Evolutionary conservation across 169 alveolate species (phyloP), one percentile per base, ranked within the genome.

Genomic region (Eimeria necatrix): DNA sequence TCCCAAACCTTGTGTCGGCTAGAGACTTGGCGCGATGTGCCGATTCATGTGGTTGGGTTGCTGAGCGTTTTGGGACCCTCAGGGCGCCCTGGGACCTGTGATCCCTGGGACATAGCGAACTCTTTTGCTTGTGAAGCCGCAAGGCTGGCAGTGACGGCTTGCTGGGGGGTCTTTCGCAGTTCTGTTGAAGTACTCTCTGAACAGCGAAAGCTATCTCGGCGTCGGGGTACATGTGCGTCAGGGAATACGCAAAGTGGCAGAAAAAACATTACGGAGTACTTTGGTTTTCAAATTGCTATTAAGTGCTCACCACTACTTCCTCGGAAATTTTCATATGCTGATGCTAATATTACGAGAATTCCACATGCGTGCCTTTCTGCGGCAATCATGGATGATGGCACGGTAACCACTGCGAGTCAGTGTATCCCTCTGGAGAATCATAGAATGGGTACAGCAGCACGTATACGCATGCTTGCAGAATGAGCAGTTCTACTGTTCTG

Each of bases 131-230:
- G 16, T 46, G 49, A 74, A 26, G 64, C 86, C 51, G 86, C 64
- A 76, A 2, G 46, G 86, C 48, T 76, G 51, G 86, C 12, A 41
- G 86, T 61, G 51, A 46, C 86, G 86, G 86, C 46, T 48, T 41
- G 64, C 32, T 59, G 48, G 60, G 56, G 60, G 86, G 22, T 22
- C 49, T 20, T 76, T 49, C 61, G 5, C 86, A 76, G 86, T 76
- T 76, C 22, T 48, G 86, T 32, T 10, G 22, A 56, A 56, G 68
- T 53, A 51, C 74, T 48, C 16, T 53, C 71, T 64, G 73, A 52
- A 26, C 73, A 51, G 90, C 56, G 90, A 53, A 52, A 56, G 90
- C 74, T 26, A 71, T 53, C 74, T 18, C 70, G 90, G 90, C 73
- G 90, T 14, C 90, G 53, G 51, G 74, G 52, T 53, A 32, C 52